Evolutionary conservation across 2,329 filamentous ascomycete genomes (phyloP), one percentile per base, ranked within the genome.

Genomic region (Didymella exigua): DNA sequence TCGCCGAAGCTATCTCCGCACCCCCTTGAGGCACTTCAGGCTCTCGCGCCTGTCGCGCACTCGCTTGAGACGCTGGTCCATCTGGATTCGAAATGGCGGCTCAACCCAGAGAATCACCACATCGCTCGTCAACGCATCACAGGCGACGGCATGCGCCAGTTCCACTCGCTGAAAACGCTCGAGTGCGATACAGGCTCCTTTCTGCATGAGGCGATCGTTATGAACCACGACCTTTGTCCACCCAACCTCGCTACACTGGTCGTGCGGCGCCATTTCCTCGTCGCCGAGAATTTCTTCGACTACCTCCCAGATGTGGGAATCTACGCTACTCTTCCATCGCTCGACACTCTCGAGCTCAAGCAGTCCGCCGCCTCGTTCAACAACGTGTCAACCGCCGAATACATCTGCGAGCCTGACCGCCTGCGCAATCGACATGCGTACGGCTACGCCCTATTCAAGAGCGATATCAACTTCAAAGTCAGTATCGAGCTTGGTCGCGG

Each of bases 131-230:
- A 65, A 24, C 58, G 57, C 0, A 34, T 65, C 1, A 13, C 58
- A n/a, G 70, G 69, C 11, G 47, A 66, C 7, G 70, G 72, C 1
- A 61, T 72, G 65, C 68, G 70, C 10, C 44, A 66, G n/a, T 74
- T 73, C 37, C 62, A 70, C 34, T 46, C 49, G 3, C 61, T 74
- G n/a, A 64, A 56, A 10, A 65, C 58, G 33, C 37, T 74, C 5
- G 65, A 71, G 14, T 69, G 70, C 40, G 70, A 71, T 16, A 67
- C 62, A 1, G 64, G 47, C 7, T 74, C 71, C 0, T 73, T 74
- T 31, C 52, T 74, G 2, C 66, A 73, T 38, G 59, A 63, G 23
- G 59, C 60, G 14, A 57, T 71, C 44, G 48, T 70, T 4, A 65
- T 66, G 60, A 65, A 65, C 26, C 64, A 53, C 50, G 56, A 60